phyloP scores from a whole-genome alignment of 1,284 basidiomycete species.

The Neonothopanus nambi region DNA sequence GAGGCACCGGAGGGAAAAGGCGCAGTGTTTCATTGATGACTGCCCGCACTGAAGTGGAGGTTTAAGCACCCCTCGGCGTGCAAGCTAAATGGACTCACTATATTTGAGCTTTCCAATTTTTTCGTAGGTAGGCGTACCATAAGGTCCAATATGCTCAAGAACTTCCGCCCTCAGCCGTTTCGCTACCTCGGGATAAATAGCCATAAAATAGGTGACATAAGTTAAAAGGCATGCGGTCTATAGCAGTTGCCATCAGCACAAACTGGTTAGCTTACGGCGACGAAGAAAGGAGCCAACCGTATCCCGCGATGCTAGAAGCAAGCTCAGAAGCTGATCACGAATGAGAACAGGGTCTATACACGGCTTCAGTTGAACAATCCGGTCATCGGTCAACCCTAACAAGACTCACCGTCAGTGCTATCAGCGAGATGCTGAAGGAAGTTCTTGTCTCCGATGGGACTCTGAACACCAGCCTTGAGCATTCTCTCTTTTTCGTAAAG shows the following conservation, averaged over 20 bases:
- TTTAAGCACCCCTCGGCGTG: neutral
- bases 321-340: conserved; percentile 71
- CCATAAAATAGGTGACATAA: conserved; percentile 65
- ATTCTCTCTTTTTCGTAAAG: conserved; percentile 46
- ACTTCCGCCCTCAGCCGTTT: conserved; percentile 61
- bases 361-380: conserved; percentile 1
- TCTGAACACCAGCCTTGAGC: conserved; percentile 38
- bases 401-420: conserved; percentile 54
- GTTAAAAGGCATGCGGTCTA: conserved; percentile 66
- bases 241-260: neutral
- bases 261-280: conserved; percentile 1
- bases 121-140: conserved; percentile 50
- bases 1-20: conserved; percentile 70
- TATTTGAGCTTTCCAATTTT: conserved; percentile 60
- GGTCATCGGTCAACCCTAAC: conserved; percentile 5
- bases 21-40: conserved; percentile 74
- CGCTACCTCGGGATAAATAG: conserved; percentile 56
- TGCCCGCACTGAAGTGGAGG: conserved; percentile 53
- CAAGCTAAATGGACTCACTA: conserved; percentile 39
- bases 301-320: conserved; percentile 71
- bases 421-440: conserved; percentile 69
- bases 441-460: conserved; percentile 51
- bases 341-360: conserved; percentile 53
- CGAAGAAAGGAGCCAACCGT: conserved; percentile 46
- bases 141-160: conserved; percentile 49